Evolutionary conservation across 441 rosid genomes (phyloP), one percentile per base, ranked within the genome.

Genomic region (Codiaeum variegatum): DNA sequence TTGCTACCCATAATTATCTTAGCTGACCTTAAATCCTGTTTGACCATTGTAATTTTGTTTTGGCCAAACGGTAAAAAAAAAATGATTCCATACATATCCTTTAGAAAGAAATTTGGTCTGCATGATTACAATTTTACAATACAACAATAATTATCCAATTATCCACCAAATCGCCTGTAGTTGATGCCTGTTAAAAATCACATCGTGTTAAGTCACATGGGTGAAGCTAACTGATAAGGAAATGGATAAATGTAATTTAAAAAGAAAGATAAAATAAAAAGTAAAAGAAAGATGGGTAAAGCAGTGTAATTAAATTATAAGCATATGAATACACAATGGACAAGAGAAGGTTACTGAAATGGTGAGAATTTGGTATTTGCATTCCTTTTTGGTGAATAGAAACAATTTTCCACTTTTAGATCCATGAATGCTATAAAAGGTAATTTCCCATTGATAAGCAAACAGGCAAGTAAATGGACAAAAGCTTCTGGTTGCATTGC

Each of bases 331-430:
- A 6, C 58, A 52, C 58, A 52, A 3, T 52, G 0, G 58, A 52
- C 11, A 52, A 52, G 58, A 52, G 58, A 52, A 52, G 58, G 58
- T 19, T 19, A 19, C 58, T 52, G 26, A 52, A 52, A 52, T 52
- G 24, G 23, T 23, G 23, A 47, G 18, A 34, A 55, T 8, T 6
- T 18, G 23, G 67, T 12, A 36, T 32, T 47, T 46, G 26, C 58
- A 23, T 62, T 42, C 49, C 62, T 68, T 64, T 70, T 40, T 26
- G 67, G 69, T 54, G 47, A 62, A 58, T 74, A 24, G 31, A 63
- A 73, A 63, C 68, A 70, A 31, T 72, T 42, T 70, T 75, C 73
- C 46, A 61, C 77, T 72, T 72, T 75, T 69, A 70, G 67, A 67
- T 31, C 67, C 52, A 24, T 52, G 13, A 0, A 42, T 79, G 42